Conservation (phyloP, 345 rosid species). For the Eucalyptus marginata region DNA sequence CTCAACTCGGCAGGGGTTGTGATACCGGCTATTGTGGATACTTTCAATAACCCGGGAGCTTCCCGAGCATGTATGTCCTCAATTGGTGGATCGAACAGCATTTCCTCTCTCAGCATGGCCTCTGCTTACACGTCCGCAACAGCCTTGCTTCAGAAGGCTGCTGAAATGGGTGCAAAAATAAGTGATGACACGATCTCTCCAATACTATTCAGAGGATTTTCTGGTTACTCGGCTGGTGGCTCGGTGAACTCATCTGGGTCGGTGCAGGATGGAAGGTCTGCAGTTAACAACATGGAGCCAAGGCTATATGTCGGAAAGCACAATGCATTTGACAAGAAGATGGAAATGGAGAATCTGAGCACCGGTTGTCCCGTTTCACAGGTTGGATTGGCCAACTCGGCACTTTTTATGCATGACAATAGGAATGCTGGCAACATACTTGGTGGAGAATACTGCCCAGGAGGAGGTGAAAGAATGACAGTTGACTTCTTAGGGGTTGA, state of each 20-base stretch:
- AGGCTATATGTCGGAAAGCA: neutral
- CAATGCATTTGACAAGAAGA: neutral
- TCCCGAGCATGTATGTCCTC: neutral
- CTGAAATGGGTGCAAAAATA: conserved; percentile 48
- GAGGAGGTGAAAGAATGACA: conserved; percentile 18
- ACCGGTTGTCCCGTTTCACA: neutral
- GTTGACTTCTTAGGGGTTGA: conserved; percentile 46
- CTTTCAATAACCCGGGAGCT: conserved; percentile 11
- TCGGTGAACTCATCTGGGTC: conserved; percentile 9
- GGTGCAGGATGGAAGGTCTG: neutral
- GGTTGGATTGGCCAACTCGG: neutral
- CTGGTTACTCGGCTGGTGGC: conserved; percentile 16
- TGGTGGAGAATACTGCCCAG: conserved; percentile 1
- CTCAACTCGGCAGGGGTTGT: conserved; percentile 19
- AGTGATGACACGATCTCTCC: conserved; percentile 37
- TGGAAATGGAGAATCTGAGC: neutral
- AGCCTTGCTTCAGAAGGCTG: conserved; percentile 46
- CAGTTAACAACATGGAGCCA: neutral
- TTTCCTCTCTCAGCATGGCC: conserved; percentile 4
- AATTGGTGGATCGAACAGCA: conserved; percentile 3
- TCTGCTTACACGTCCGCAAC: conserved; percentile 37
- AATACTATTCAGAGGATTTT: conserved; percentile 33
- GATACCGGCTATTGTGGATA: conserved; percentile 7
- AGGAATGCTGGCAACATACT: neutral
- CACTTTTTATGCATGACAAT: neutral